Conservation (phyloP, 1,284 basidiomycete genomes). For the Phylloporus sp. region DNA sequence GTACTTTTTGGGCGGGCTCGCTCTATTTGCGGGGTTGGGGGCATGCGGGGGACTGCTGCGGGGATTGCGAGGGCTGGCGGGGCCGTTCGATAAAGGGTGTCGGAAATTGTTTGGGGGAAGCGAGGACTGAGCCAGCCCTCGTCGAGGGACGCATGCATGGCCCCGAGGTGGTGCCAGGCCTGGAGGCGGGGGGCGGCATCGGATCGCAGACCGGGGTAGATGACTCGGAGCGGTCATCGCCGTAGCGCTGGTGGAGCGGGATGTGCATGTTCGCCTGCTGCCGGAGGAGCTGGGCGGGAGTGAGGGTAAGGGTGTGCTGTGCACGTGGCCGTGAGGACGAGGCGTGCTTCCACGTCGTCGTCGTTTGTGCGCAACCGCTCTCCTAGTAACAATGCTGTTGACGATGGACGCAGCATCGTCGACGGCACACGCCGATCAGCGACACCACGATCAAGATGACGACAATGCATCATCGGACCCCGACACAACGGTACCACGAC, state of each 20-base stretch:
- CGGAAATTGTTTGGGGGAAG: slow-evolving; percentile 41
- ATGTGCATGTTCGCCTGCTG: slow-evolving; percentile 34
- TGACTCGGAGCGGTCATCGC: slow-evolving; percentile 35
- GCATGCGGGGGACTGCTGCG: slow-evolving; percentile 38
- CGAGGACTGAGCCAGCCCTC: slow-evolving; percentile 37
- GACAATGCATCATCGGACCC: too few relatives aligned
- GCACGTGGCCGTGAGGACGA: too few relatives aligned
- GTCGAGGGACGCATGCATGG: slow-evolving; percentile 40
- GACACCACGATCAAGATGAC: too few relatives aligned
- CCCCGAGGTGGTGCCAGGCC: slow-evolving; percentile 37
- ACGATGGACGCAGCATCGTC: too few relatives aligned
- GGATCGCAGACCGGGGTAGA: slow-evolving; percentile 40
- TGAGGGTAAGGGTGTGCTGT: slow-evolving; percentile 39
- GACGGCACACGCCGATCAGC: too few relatives aligned
- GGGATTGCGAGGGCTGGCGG: slow-evolving; percentile 38
- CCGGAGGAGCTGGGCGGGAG: slow-evolving; percentile 40
- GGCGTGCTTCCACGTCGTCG: too few relatives aligned
- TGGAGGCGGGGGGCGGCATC: slow-evolving; percentile 37
- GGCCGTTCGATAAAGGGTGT: slow-evolving; percentile 17
- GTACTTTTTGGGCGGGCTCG: slow-evolving; percentile 43
- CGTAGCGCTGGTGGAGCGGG: slow-evolving; percentile 16
- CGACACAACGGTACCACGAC: too few relatives aligned
- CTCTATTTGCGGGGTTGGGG: slow-evolving; percentile 31
- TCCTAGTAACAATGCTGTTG: too few relatives aligned
- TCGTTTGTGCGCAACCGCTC: too few relatives aligned